A percentile compares a stretch with the other conserved stretches of the same genome.
Evolutionary conservation across 2,329 filamentous ascomycete species (phyloP).

Genomic region (Seiridium cupressi): DNA sequence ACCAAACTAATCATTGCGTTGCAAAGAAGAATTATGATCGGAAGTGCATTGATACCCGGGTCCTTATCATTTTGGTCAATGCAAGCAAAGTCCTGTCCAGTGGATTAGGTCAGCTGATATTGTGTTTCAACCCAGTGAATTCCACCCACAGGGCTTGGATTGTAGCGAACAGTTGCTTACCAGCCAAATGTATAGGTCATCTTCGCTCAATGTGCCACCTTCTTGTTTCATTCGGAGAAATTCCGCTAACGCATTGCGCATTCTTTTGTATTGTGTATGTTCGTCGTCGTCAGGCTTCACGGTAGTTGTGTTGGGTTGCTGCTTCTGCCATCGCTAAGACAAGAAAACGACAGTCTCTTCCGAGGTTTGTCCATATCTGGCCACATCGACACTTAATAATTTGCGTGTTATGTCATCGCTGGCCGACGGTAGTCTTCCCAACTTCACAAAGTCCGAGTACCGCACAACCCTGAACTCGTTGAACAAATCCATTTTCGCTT

Average conservation of each 20-base stretch:
- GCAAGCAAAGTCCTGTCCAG: slow-evolving; percentile 1
- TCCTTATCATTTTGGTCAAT: background rate
- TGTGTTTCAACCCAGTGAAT: too few relatives aligned
- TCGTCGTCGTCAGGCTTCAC: background rate
- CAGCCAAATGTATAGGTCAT: slow-evolving; percentile 1
- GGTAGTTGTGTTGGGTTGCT: background rate
- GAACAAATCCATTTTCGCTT: background rate
- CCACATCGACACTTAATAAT: background rate
- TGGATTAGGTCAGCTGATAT: too few relatives aligned
- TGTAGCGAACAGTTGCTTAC: background rate
- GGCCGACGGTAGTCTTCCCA: background rate
- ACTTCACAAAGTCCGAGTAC: background rate
- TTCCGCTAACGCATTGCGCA: background rate
- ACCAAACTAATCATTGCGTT: background rate
- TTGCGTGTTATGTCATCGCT: background rate
- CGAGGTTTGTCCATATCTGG: background rate
- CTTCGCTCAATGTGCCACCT: background rate
- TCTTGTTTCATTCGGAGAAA: background rate
- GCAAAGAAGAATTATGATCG: background rate
- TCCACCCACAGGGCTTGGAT: too few relatives aligned
- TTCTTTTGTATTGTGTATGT: background rate
- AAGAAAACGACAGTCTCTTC: slow-evolving; percentile 1
- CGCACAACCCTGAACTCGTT: background rate
- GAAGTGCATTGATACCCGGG: background rate
- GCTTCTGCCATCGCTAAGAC: background rate